Base-by-base conservation (phyloP, 176 grass and related monocot species). In the Oryza longistaminata region DNA sequence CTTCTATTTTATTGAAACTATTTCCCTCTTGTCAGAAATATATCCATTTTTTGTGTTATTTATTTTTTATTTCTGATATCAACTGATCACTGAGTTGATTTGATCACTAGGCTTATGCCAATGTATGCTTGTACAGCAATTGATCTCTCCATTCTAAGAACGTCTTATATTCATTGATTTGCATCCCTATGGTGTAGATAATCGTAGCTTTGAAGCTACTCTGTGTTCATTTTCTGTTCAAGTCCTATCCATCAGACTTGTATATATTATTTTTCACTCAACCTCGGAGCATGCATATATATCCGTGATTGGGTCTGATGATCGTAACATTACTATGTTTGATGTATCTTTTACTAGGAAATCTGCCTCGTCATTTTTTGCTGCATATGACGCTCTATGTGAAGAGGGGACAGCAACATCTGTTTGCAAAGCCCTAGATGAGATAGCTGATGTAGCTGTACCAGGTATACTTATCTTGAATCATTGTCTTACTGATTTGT, bases 371-470 rank as follows among this genome's bases (percentile, higher is more conserved):
- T 93, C 96, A 79, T 93, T 98, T 82, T 98, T 95, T 94, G 91
- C 96, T 88, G 96, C 91, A 68, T 98, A 92, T 46, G 96, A 98
- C 62, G 89, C 93, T 61, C 82, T 98, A 69, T 98, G 93, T 85
- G 96, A 98, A 85, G 96, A 98, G 88, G 96, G 93, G 33, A 98
- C 93, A 46, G 96, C 96, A 75, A 92, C 96, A 44, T 80, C 96
- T 78, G 96, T 98, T 72, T 98, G 93, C 53, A 95, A 88, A 82
- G 83, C 96, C 86, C 96, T 98, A 72, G 83, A 95, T 87, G 96
- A 98, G 83, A 92, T 98, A 79, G 93, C 96, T 64, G 96, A 98
- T 76, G 93, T 95, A 90, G 85, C 96, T 79, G 85, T 95, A 73
- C 89, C 93, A 69, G 93, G 93, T 94, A 83, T 53, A 50, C 14